Base-by-base conservation (phyloP, 2,329 filamentous ascomycete genomes). In the Dryadomyces quercus-mongolicae region DNA sequence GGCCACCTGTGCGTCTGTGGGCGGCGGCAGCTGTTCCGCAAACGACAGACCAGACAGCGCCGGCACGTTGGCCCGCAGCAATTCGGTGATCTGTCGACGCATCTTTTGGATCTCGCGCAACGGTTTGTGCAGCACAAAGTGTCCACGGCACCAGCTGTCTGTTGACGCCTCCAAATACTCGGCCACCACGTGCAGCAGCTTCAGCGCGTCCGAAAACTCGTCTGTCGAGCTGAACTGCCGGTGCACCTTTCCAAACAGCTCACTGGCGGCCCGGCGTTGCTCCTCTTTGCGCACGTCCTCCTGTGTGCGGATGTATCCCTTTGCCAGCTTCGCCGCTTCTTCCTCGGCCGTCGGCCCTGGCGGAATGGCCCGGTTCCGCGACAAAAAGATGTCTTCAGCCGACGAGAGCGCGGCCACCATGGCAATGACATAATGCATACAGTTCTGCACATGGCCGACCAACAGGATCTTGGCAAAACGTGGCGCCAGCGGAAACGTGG, bases 381-480 rank as follows among this genome's bases (percentile, higher is more conserved):
- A 84, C 16, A 96, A 75, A 65, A 95, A 95, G 3, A 97, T 71
- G 62, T 97, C 92, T 0, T 88, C 85, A 0, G 92, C 88, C 0
- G 92, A 94, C 0, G 92, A 94, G 4, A 98, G 73, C 1, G 86
- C 88, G 0, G 93, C 87, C 3, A 98, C 91, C 12, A 97, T 73
- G 2, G 90, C 88, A 56, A 97, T 85, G 3, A 90, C 88, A 64
- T 95, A 92, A 0, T 85, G 85, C 51, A 94, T 76, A 58, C 93
- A 91, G 56, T 84, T 81, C 64, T 94, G 85, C 25, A 87, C 77
- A 63, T 94, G 83, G 0, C 91, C 92, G 49, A 95, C 84, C 9
- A 94, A 75, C n/a, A 98, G 73, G 69, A 97, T 97, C 54, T 92
- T 88, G 8, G 91, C 84, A 64, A 94, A 95, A 1, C 93, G 82